phyloP scores from a whole-genome alignment of 2,329 filamentous ascomycete genomes.

The Colletotrichum sp. region DNA sequence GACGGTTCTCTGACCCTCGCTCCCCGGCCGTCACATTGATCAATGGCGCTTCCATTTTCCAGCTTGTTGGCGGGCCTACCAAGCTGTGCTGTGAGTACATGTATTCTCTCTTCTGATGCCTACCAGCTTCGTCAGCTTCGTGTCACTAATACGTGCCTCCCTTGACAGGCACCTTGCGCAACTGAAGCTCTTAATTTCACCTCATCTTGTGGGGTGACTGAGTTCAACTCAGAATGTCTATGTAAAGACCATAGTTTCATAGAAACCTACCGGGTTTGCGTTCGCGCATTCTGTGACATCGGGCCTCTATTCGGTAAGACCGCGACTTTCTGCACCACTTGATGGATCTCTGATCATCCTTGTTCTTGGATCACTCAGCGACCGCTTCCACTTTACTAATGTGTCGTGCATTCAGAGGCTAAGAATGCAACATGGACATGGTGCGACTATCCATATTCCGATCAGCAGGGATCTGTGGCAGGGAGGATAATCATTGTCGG shows the following conservation, averaged over 20 bases:
- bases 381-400: neutral
- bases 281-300: neutral
- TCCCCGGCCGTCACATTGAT: neutral
- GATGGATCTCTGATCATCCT: neutral
- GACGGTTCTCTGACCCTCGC: neutral
- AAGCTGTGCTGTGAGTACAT: slow-evolving; percentile 3
- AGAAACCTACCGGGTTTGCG: neutral
- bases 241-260: neutral
- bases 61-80: neutral
- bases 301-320: neutral
- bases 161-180: neutral
- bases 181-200: slow-evolving; percentile 1
- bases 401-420: neutral
- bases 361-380: neutral
- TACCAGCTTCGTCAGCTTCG: no score
- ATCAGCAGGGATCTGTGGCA: neutral
- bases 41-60: slow-evolving; percentile 1
- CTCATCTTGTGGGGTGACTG: neutral
- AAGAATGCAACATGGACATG: slow-evolving; percentile 8
- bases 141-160: neutral
- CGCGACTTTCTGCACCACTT: neutral
- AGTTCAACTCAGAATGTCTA: neutral
- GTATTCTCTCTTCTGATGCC: neutral
- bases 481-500: neutral
- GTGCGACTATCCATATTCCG: neutral